phyloP scores from a whole-genome alignment of 2,329 filamentous ascomycete species.

The Ophiostoma piceae region DNA sequence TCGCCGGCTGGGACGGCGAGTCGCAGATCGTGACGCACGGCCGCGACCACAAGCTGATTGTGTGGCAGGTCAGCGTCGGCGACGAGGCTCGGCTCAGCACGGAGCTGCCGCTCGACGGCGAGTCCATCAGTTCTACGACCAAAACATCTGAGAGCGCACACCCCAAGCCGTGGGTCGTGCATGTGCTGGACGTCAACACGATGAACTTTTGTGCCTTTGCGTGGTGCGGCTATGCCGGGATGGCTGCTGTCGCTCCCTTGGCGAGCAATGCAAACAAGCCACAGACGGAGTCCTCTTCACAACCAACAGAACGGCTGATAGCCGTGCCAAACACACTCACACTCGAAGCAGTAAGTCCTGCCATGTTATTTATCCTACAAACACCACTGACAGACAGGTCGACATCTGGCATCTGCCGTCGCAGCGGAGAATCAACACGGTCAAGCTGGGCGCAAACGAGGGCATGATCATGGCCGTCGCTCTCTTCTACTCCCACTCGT shows the following conservation, averaged over 20 bases:
- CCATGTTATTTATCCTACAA: background rate
- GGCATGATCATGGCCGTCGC: slow-evolving; percentile 88
- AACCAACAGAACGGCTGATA: slow-evolving; percentile 43
- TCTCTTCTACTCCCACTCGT: slow-evolving; percentile 45
- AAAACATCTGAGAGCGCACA: slow-evolving; percentile 30
- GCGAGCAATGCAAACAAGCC: background rate
- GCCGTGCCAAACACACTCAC: slow-evolving; percentile 75
- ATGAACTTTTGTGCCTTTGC: slow-evolving; percentile 92
- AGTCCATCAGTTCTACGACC: background rate
- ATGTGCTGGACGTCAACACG: slow-evolving; percentile 80
- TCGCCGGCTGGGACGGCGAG: slow-evolving; percentile 61
- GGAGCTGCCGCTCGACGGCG: slow-evolving; percentile 63
- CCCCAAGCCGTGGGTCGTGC: slow-evolving; percentile 75
- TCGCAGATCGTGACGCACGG: slow-evolving; percentile 77
- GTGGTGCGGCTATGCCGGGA: slow-evolving; percentile 40
- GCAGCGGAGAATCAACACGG: slow-evolving; percentile 60
- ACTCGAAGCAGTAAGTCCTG: slow-evolving; percentile 57
- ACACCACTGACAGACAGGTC: slow-evolving; percentile 42
- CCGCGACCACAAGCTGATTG: slow-evolving; percentile 76
- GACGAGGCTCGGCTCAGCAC: slow-evolving; percentile 63
- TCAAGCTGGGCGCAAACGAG: slow-evolving; percentile 47
- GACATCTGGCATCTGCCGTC: slow-evolving; percentile 80
- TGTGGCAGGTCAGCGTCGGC: slow-evolving; percentile 66
- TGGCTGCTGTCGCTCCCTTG: background rate
- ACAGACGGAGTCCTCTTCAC: slow-evolving; percentile 29